Conservation (phyloP, 2,329 filamentous ascomycete genomes). For the Aspergillus novoparasiticus region DNA sequence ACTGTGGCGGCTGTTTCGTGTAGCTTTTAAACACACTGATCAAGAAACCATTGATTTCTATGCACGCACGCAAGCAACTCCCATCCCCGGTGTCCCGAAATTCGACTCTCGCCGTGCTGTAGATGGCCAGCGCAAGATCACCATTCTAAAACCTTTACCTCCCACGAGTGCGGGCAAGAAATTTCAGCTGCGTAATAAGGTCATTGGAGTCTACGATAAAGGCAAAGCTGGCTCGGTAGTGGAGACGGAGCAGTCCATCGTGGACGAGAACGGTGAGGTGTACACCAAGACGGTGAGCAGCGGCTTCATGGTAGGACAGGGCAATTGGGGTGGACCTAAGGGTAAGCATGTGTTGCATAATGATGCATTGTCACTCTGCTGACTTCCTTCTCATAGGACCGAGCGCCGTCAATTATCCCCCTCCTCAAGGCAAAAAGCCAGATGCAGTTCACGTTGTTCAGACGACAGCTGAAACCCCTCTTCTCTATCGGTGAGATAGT, state of each 20-base stretch:
- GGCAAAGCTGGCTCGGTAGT: slow-evolving; percentile 80
- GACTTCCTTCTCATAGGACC: slow-evolving; percentile 48
- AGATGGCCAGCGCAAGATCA: slow-evolving; percentile 80
- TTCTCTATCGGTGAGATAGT: slow-evolving; percentile 64
- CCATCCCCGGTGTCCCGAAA: slow-evolving; percentile 75
- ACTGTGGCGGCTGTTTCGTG: slow-evolving; percentile 26
- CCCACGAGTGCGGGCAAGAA: slow-evolving; percentile 68
- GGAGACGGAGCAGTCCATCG: slow-evolving; percentile 75
- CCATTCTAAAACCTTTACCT: slow-evolving; percentile 76
- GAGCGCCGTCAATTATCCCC: slow-evolving; percentile 74
- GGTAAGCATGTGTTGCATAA: slow-evolving; percentile 49
- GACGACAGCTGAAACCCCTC: slow-evolving; percentile 70
- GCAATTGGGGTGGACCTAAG: slow-evolving; percentile 87
- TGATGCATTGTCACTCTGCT: slow-evolving; percentile 2
- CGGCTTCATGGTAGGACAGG: slow-evolving; percentile 78
- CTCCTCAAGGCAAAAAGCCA: slow-evolving; percentile 70
- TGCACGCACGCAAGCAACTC: slow-evolving; percentile 63
- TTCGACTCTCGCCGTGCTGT: slow-evolving; percentile 75
- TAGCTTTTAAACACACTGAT: slow-evolving; percentile 74
- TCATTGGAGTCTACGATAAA: slow-evolving; percentile 88
- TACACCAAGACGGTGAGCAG: slow-evolving; percentile 71
- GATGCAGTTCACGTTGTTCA: slow-evolving; percentile 72
- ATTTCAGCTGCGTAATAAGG: slow-evolving; percentile 76
- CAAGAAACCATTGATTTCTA: slow-evolving; percentile 86
- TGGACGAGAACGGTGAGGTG: slow-evolving; percentile 70